phyloP scores from a whole-genome alignment of 768 basidiomycete species.

The Phaffia australis region DNA sequence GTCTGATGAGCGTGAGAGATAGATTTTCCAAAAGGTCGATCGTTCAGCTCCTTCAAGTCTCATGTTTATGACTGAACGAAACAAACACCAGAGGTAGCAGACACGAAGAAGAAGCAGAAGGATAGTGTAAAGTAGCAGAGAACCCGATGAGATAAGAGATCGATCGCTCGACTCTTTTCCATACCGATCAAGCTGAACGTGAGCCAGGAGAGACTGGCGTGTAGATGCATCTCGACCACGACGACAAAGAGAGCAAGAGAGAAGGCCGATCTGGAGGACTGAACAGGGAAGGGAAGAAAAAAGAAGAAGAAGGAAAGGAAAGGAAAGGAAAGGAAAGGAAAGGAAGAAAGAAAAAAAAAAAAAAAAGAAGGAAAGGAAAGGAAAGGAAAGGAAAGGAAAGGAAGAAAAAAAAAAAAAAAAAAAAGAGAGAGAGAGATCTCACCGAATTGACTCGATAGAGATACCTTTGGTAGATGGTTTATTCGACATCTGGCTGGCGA shows the following conservation, averaged over 20 bases:
- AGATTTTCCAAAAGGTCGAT: not conserved
- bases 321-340: not conserved
- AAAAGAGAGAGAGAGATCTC: not conserved
- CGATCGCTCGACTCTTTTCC: too few species aligned
- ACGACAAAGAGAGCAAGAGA: not conserved
- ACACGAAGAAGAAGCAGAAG: not conserved
- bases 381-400: too few species aligned
- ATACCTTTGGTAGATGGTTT: too few species aligned
- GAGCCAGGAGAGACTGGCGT: not conserved
- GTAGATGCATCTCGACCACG: not conserved
- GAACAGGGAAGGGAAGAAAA: not conserved
- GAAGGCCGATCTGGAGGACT: not conserved
- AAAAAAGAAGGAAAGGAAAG: slow-evolving; percentile 1
- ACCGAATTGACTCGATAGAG: too few species aligned
- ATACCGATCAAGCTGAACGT: not conserved
- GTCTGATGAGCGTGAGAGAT: slow-evolving; percentile 44
- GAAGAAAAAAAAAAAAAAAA: not conserved
- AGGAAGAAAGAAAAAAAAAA: not conserved
- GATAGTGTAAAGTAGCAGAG: not conserved
- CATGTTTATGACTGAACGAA: not conserved
- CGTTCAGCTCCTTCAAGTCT: not conserved
- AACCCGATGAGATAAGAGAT: not conserved
- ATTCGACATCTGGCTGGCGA: too few species aligned
- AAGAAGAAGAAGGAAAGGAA: not conserved
- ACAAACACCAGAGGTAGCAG: not conserved